A percentile compares a stretch with the other conserved stretches of the same genome.
Evolutionary conservation across 2,329 filamentous ascomycete genomes (phyloP).

Genomic region (Trichophyton simii): DNA sequence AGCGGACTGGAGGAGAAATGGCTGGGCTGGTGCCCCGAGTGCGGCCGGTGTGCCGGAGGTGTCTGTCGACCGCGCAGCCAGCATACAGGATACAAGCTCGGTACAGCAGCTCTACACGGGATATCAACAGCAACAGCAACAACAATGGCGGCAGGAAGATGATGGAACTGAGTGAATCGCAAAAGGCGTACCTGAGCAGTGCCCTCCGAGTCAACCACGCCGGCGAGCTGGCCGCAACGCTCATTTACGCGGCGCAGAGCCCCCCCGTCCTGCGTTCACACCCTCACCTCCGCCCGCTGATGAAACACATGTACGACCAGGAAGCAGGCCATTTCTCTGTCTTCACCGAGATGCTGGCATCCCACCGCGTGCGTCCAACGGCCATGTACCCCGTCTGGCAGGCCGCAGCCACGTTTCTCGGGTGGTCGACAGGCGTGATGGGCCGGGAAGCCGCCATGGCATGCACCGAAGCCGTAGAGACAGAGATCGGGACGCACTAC

Average conservation of each 20-base stretch:
- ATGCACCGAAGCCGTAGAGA: slow-evolving; percentile 96
- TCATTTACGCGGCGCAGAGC: slow-evolving; percentile 85
- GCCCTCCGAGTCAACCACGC: slow-evolving; percentile 94
- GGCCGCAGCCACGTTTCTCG: slow-evolving; percentile 62
- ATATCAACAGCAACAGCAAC: neutral
- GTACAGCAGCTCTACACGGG: slow-evolving; percentile 5
- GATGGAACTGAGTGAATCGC: slow-evolving; percentile 53
- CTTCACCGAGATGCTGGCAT: slow-evolving; percentile 72
- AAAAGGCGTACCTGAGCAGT: slow-evolving; percentile 62
- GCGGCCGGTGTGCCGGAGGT: slow-evolving; percentile 6
- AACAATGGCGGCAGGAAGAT: slow-evolving; percentile 14
- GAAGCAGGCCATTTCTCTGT: slow-evolving; percentile 76
- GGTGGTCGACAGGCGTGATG: slow-evolving; percentile 80
- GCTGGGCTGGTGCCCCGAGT: neutral
- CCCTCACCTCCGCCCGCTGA: slow-evolving; percentile 76
- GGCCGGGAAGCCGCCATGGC: slow-evolving; percentile 95
- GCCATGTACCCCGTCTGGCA: slow-evolving; percentile 88
- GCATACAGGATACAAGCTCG: slow-evolving; percentile 6
- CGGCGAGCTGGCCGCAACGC: slow-evolving; percentile 87
- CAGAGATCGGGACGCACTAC: slow-evolving; percentile 92
- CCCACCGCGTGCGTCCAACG: slow-evolving; percentile 82
- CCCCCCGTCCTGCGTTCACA: slow-evolving; percentile 67
- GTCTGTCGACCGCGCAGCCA: neutral
- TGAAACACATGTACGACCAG: slow-evolving; percentile 98
- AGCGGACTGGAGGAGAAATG: neutral